Conservation (phyloP, 768 basidiomycete species). For the Gloeopeniophorella convolvens region DNA sequence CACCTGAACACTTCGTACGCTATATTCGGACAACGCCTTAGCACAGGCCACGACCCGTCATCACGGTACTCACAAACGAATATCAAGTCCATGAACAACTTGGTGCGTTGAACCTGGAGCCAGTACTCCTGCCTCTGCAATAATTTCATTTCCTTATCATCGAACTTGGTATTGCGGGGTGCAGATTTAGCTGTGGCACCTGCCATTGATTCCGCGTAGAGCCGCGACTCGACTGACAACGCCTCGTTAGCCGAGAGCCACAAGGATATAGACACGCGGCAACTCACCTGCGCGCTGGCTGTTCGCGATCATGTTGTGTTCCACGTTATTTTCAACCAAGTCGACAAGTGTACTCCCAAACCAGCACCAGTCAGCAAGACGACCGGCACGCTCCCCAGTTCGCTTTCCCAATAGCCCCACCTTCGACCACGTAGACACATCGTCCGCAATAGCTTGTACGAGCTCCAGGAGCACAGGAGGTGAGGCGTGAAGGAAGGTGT, state of each 20-base stretch:
- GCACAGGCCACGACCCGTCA: conserved; percentile 15
- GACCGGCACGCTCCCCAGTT: conserved; percentile 61
- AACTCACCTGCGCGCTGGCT: conserved; percentile 55
- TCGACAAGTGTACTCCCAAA: conserved; percentile 71
- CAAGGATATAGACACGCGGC: neutral
- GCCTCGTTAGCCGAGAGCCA: conserved; percentile 4
- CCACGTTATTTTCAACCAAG: conserved; percentile 78
- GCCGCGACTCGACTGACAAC: conserved; percentile 63
- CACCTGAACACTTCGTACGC: conserved; percentile 77
- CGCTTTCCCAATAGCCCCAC: conserved; percentile 63
- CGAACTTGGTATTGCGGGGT: conserved; percentile 47
- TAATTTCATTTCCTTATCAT: conserved; percentile 63
- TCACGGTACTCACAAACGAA: conserved; percentile 64
- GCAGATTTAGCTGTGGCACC: conserved; percentile 66
- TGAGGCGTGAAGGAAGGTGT: conserved; percentile 69
- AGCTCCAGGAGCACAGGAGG: conserved; percentile 79
- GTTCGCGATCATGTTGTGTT: conserved; percentile 61
- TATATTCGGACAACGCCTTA: conserved; percentile 25
- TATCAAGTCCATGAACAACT: conserved; percentile 77
- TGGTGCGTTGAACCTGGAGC: conserved; percentile 62
- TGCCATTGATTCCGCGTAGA: conserved; percentile 68
- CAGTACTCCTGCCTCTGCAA: conserved; percentile 70
- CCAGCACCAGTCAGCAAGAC: conserved; percentile 86
- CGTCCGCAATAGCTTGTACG: conserved; percentile 67
- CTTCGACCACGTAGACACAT: conserved; percentile 67